phyloP scores from a whole-genome alignment of 805 yeast species.

The Tetrapisispora fleetii region DNA sequence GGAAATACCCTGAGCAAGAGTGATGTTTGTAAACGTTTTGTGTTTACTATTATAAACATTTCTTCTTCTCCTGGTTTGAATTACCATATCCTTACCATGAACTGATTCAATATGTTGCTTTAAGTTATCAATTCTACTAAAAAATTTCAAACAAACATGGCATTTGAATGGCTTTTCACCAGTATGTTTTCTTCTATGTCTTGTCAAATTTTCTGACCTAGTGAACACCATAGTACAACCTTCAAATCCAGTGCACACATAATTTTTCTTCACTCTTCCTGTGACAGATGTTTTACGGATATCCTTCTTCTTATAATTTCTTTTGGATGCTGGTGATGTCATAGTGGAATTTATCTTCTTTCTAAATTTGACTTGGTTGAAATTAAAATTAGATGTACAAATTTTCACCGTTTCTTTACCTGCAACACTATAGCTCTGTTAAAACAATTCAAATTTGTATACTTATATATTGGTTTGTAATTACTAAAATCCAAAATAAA shows the following conservation, averaged over 20 bases:
- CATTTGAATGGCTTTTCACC: constrained; percentile 91
- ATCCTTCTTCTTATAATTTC: background rate
- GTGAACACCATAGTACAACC: constrained; percentile 85
- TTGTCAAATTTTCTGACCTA: constrained; percentile 80
- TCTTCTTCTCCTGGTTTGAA: background rate
- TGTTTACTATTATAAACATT: background rate
- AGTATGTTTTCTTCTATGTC: constrained; percentile 87
- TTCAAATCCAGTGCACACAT: constrained; percentile 73
- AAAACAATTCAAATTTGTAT: too few species aligned
- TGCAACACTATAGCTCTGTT: too few species aligned
- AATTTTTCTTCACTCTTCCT: constrained; percentile 1
- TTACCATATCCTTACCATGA: constrained; percentile 34
- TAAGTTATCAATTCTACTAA: constrained; percentile 76
- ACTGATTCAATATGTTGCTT: constrained; percentile 88
- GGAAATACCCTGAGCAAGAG: background rate
- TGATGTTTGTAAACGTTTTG: constrained; percentile 1
- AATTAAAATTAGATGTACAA: too few species aligned
- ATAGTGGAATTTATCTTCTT: background rate
- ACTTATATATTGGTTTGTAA: too few species aligned
- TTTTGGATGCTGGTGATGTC: background rate
- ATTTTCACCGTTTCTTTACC: too few species aligned
- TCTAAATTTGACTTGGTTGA: background rate
- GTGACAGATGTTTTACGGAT: background rate
- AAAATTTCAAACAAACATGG: constrained; percentile 66
- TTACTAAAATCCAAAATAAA: too few species aligned